Base-by-base conservation (phyloP, 164 flowering plant species). In the Annona squamosa region DNA sequence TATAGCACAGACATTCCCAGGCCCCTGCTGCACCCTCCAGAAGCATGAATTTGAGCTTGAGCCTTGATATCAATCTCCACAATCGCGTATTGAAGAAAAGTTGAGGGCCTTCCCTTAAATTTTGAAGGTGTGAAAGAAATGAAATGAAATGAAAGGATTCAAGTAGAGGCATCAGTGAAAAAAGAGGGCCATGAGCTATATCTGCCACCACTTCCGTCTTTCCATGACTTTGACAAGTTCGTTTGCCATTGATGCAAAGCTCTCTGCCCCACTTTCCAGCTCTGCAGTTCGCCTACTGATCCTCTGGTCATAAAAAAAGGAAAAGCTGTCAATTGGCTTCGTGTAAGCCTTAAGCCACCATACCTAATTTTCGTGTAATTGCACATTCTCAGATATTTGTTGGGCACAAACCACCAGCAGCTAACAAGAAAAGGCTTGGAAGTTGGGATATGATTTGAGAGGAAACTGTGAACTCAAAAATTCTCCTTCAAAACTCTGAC, bases 181-280 rank as follows among this genome's bases (percentile, higher is more conserved):
- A 52, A 52, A 52, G 2, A 10, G 13, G 13, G 59, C 59, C 7
- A 52, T 52, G 9, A 5, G 59, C 17, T 84, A 94, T 75, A 91
- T 84, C 0, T 90, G 84, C 90, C 92, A 94, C 98, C 98, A 91
- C 78, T 94, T 94, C 42, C 92, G 86, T 26, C 72, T 74, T 84
- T 94, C 98, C 96, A 94, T 83, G 41, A 80, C 77, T 80, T 91
- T 91, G 70, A 83, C 98, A 70, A 94, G 97, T 79, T 94, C 98
- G 70, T 89, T 84, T 26, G 98, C 97, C 82, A 94, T 80, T 42
- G 94, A 84, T 70, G 94, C 87, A 71, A 91, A 94, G 84, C 84
- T 88, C 81, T 94, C 91, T 48, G 98, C 98, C 46, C 87, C 96
- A 78, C 74, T 83, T 74, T 85, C 85, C 77, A 94, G 86, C 78